phyloP scores from a whole-genome alignment of 1,284 basidiomycete genomes.

The Takashimella tepidaria region DNA sequence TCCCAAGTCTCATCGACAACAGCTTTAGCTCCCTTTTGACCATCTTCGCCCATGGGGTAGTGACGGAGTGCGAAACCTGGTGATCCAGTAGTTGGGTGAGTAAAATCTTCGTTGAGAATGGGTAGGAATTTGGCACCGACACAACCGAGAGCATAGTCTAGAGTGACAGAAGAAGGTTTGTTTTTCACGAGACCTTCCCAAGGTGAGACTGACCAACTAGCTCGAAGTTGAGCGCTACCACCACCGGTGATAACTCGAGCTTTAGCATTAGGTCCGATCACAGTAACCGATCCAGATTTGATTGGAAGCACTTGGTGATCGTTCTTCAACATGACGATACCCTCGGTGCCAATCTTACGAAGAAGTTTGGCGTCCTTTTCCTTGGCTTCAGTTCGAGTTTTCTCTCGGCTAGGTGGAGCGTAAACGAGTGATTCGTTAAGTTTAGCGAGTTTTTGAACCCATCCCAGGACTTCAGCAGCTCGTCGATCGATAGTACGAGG shows the following conservation, averaged over 20 bases:
- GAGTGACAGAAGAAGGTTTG: slow-evolving; percentile 36
- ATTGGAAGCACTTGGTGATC: slow-evolving; percentile 25
- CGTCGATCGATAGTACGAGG: slow-evolving; percentile 20
- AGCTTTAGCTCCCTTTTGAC: slow-evolving; percentile 9
- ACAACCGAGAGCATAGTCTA: slow-evolving; percentile 49
- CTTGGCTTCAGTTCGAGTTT: slow-evolving; percentile 18
- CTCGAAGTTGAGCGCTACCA: slow-evolving; percentile 53
- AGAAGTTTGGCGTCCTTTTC: slow-evolving; percentile 24
- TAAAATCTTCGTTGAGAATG: slow-evolving; percentile 21
- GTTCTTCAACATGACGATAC: slow-evolving; percentile 68
- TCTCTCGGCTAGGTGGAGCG: slow-evolving; percentile 14
- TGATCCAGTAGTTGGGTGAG: slow-evolving; percentile 16
- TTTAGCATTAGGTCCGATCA: slow-evolving; percentile 60
- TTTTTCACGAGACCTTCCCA: slow-evolving; percentile 54
- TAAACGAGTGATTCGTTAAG: slow-evolving; percentile 29
- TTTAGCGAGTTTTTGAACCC: slow-evolving; percentile 25
- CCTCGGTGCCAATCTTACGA: slow-evolving; percentile 46
- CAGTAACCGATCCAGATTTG: slow-evolving; percentile 47
- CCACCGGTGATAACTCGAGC: slow-evolving; percentile 54
- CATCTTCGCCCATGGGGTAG: slow-evolving; percentile 17
- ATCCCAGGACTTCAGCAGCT: slow-evolving; percentile 41
- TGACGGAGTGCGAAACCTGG: slow-evolving; percentile 23
- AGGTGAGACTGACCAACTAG: slow-evolving; percentile 53
- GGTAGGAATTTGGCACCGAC: slow-evolving; percentile 21
- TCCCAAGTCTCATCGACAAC: slow-evolving; percentile 13